Evolutionary conservation across 2,329 filamentous ascomycete species (phyloP).

Genomic region (Epichloe festucae): DNA sequence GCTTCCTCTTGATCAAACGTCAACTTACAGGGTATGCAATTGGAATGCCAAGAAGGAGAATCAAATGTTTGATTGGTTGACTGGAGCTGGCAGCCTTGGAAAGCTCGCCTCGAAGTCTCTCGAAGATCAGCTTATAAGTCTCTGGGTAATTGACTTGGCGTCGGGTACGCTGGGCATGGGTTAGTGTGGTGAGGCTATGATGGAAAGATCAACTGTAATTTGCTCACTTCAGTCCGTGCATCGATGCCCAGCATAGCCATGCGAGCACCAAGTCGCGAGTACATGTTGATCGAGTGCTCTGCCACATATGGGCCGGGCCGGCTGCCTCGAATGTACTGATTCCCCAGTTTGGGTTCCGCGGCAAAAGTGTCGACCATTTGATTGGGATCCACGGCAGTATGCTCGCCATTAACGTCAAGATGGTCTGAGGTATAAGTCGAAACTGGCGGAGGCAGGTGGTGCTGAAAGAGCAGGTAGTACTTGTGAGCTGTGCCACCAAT

Average conservation of each 20-base stretch:
- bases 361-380: conserved; percentile 70
- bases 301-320: conserved; percentile 79
- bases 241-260: conserved; percentile 83
- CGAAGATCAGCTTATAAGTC: conserved; percentile 76
- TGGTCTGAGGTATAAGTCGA: conserved; percentile 68
- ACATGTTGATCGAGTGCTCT: conserved; percentile 76
- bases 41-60: conserved; percentile 77
- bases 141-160: conserved; percentile 92
- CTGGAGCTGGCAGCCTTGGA: conserved; percentile 49
- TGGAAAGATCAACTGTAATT: neutral
- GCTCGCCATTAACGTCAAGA: conserved; percentile 10
- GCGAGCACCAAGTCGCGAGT: conserved; percentile 67
- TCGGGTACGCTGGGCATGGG: conserved; percentile 53
- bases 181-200: neutral
- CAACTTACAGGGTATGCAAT: conserved; percentile 61
- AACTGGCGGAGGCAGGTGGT: conserved; percentile 72
- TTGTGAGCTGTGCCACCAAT: conserved; percentile 90
- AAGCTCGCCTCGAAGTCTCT: conserved; percentile 63
- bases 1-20: conserved; percentile 12
- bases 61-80: conserved; percentile 74
- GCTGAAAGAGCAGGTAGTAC: conserved; percentile 97
- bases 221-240: conserved; percentile 67
- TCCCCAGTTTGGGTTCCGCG: conserved; percentile 38
- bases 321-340: conserved; percentile 67
- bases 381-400: conserved; percentile 50